Conservation (phyloP, 192 early-diverging fungal species). For the Coemansia sp. region DNA sequence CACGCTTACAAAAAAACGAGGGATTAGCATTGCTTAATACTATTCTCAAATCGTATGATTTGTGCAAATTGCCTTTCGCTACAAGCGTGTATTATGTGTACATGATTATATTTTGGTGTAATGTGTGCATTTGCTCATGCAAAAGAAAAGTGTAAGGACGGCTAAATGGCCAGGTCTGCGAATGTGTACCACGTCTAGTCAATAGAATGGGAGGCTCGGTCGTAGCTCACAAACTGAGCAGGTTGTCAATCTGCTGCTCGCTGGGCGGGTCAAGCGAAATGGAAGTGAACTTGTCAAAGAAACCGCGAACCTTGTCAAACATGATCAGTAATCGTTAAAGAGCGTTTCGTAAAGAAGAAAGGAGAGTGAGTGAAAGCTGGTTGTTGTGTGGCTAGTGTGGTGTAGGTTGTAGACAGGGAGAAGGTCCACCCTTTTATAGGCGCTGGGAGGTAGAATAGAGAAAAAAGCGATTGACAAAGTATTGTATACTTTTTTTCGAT, state of each 20-base stretch:
- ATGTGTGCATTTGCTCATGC: background rate
- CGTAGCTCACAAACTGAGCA: slow-evolving; percentile 19
- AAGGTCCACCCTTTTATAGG: background rate
- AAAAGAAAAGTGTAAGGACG: background rate
- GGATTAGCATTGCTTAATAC: background rate
- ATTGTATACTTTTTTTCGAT: background rate
- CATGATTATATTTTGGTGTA: background rate
- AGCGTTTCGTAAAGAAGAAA: background rate
- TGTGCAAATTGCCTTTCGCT: background rate
- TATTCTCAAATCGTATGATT: background rate
- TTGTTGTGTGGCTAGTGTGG: background rate
- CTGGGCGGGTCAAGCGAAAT: slow-evolving; percentile 17
- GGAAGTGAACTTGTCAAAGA: slow-evolving; percentile 15
- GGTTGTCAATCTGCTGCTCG: slow-evolving; percentile 22
- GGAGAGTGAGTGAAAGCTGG: background rate
- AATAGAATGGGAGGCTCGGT: background rate
- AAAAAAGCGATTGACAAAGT: background rate
- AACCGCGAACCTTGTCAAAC: slow-evolving; percentile 21
- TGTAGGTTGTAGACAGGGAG: background rate
- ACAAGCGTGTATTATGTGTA: background rate
- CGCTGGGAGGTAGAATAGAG: background rate
- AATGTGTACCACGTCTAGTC: background rate
- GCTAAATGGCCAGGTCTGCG: background rate
- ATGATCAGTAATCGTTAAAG: slow-evolving; percentile 10
- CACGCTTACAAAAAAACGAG: background rate